A percentile compares a stretch with the other conserved stretches of the same genome.
phyloP scores from a whole-genome alignment of 2,329 filamentous ascomycete genomes.

The Nothophaeocryptopus gaeumannii region DNA sequence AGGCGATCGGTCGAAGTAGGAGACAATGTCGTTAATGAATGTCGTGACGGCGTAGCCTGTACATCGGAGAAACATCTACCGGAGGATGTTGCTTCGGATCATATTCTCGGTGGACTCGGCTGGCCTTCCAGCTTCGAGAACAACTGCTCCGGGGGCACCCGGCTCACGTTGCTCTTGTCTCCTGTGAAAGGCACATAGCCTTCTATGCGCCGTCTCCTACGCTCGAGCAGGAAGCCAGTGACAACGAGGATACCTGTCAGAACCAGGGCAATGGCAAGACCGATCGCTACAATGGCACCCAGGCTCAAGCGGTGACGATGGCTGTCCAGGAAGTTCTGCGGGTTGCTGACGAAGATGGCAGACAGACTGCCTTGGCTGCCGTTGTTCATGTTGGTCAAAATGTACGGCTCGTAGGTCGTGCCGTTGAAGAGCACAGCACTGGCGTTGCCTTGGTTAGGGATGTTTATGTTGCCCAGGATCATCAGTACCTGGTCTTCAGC shows the following conservation, averaged over 20 bases:
- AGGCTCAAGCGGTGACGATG: slow-evolving; percentile 60
- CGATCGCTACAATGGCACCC: slow-evolving; percentile 77
- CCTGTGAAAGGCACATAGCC: slow-evolving; percentile 69
- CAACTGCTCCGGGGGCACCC: slow-evolving; percentile 48
- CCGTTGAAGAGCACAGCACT: slow-evolving; percentile 89
- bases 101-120: slow-evolving; percentile 24
- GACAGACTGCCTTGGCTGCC: slow-evolving; percentile 71
- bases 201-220: slow-evolving; percentile 71
- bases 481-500: slow-evolving; percentile 69
- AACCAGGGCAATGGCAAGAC: slow-evolving; percentile 72
- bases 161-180: slow-evolving; percentile 49
- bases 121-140: slow-evolving; percentile 31
- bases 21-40: slow-evolving; percentile 8
- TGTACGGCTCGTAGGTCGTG: slow-evolving; percentile 71
- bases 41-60: slow-evolving; percentile 10
- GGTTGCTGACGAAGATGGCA: slow-evolving; percentile 77
- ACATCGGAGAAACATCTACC: neutral
- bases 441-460: slow-evolving; percentile 73
- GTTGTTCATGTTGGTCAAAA: slow-evolving; percentile 66
- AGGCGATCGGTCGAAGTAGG: slow-evolving; percentile 3
- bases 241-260: slow-evolving; percentile 76
- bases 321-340: slow-evolving; percentile 64
- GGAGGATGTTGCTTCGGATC: neutral
- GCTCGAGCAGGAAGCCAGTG: slow-evolving; percentile 70
- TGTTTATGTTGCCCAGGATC: slow-evolving; percentile 76